phyloP scores from a whole-genome alignment of 331 rosid genomes.

The Dryas integrifolia region DNA sequence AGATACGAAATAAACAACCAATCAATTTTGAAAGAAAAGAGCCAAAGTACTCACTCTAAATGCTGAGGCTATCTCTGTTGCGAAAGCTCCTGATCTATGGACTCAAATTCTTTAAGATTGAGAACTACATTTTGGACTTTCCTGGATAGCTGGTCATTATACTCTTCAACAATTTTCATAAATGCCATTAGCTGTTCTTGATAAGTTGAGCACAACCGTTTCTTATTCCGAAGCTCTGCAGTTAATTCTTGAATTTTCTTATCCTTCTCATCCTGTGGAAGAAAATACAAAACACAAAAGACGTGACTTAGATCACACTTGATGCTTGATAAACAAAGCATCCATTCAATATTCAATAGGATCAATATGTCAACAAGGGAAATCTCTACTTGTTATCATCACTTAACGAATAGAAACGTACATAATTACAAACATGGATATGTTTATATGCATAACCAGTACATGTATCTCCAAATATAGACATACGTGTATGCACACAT shows the following conservation, averaged over 20 bases:
- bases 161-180: constrained; percentile 81
- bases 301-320: constrained; percentile 7
- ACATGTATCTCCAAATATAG: not conserved
- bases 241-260: constrained; percentile 87
- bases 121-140: constrained; percentile 64
- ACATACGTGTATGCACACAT: not conserved
- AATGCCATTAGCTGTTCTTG: constrained; percentile 67
- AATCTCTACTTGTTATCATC: not conserved
- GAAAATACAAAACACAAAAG: constrained; percentile 10
- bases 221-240: constrained; percentile 78
- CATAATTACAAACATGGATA: not conserved
- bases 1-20: constrained; percentile 14
- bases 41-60: constrained; percentile 33
- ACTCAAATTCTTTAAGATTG: constrained; percentile 75
- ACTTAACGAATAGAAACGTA: not conserved
- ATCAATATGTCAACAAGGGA: not conserved
- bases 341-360: not conserved
- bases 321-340: not conserved
- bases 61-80: constrained; percentile 45
- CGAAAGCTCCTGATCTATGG: constrained; percentile 54
- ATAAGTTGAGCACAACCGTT: constrained; percentile 72
- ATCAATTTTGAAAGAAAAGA: not conserved
- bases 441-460: not conserved
- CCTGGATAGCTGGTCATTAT: constrained; percentile 56
- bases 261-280: constrained; percentile 83